Evolutionary conservation across 345 rosid species (phyloP).

Genomic region (Salix koriyanagi): DNA sequence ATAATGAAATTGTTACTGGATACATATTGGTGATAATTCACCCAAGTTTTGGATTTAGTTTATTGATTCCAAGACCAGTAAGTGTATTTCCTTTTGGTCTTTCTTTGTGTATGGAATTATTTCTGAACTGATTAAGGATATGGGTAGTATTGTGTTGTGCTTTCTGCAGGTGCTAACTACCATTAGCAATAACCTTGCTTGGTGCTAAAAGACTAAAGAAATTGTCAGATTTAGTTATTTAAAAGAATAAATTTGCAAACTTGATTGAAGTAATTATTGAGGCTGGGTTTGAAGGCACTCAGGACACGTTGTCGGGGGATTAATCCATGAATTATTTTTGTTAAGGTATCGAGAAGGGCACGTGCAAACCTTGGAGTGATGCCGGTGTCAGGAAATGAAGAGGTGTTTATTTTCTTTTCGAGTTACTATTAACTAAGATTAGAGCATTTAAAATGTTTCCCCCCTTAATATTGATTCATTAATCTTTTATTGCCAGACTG

Average conservation of each 20-base stretch:
- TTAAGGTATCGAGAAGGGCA: slow-evolving; percentile 18
- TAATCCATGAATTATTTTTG: not conserved
- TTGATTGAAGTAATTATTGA: not conserved
- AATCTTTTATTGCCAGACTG: slow-evolving; percentile 45
- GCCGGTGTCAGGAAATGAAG: slow-evolving; percentile 50
- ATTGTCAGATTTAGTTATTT: not conserved
- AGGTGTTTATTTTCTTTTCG: slow-evolving; percentile 39
- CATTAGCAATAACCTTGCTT: not conserved
- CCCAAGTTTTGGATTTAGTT: not conserved
- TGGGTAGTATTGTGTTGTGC: not conserved
- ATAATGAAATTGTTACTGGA: not conserved
- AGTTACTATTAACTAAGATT: slow-evolving; percentile 12
- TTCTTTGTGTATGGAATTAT: not conserved
- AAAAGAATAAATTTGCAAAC: not conserved
- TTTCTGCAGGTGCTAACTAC: slow-evolving; percentile 13
- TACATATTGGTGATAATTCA: not conserved
- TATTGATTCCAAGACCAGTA: not conserved
- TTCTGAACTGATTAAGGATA: not conserved
- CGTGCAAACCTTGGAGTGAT: slow-evolving; percentile 27
- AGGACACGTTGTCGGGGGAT: not conserved
- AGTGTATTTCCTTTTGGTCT: not conserved
- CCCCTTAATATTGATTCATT: slow-evolving; percentile 20
- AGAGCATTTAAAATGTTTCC: slow-evolving; percentile 5
- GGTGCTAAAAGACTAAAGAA: not conserved
- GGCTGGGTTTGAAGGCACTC: slow-evolving; percentile 2